These are phyloP conservation scores for Sporothrix brunneoviolacea DNA, from an alignment of 2,329 filamentous ascomycete genomes.

Conservation along the genomic window DNA sequence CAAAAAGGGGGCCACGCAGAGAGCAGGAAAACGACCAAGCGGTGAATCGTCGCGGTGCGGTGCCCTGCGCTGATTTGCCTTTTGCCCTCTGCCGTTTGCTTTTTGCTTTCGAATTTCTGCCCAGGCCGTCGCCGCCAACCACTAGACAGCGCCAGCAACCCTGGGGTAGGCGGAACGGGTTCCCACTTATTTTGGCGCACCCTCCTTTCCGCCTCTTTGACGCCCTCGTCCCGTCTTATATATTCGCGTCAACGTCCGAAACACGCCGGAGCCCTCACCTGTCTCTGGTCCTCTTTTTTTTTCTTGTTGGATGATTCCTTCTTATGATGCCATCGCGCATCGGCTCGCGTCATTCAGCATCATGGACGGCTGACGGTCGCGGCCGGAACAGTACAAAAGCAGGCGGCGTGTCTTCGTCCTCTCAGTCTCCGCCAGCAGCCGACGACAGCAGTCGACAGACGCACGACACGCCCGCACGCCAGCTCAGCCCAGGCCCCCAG, in stretches of 20 bases:
- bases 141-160: too few relatives aligned
- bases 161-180: too few relatives aligned
- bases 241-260: background rate
- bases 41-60: too few relatives aligned
- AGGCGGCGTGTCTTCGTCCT: background rate
- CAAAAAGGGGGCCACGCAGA: background rate
- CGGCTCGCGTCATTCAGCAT: conserved; percentile 13
- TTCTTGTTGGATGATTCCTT: background rate
- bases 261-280: background rate
- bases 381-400: background rate
- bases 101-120: too few relatives aligned
- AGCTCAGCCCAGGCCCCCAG: too few relatives aligned
- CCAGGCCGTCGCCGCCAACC: too few relatives aligned
- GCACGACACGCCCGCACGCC: too few relatives aligned
- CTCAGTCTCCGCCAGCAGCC: too few relatives aligned
- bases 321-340: conserved; percentile 15
- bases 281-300: background rate
- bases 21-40: background rate
- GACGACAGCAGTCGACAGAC: too few relatives aligned
- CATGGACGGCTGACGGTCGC: background rate
- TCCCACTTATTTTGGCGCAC: too few relatives aligned
- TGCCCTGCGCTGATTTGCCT: too few relatives aligned
- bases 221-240: background rate
- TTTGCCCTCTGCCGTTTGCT: too few relatives aligned
- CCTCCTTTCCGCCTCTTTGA: background rate